phyloP scores from a whole-genome alignment of 352 stramenopile species.

The Saprolegnia parasitica region DNA sequence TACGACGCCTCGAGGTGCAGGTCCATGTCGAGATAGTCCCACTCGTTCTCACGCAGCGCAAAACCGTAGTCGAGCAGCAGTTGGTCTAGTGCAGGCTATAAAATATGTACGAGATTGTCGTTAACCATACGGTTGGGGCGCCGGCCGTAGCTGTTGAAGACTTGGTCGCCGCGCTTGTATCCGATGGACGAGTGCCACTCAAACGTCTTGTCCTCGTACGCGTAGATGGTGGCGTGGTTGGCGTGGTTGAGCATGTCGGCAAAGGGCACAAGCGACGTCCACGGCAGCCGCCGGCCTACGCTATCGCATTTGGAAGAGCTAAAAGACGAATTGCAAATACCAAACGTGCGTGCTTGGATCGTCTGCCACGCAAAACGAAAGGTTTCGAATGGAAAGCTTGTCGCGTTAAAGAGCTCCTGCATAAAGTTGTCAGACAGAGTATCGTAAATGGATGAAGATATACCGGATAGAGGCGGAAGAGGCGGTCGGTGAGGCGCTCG shows the following conservation, averaged over 20 bases:
- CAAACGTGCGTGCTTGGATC: slow-evolving; percentile 89
- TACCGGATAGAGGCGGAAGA: slow-evolving; percentile 51
- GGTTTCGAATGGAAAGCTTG: slow-evolving; percentile 35
- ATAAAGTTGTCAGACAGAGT: slow-evolving; percentile 10
- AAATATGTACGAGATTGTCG: not conserved
- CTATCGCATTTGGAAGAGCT: not conserved
- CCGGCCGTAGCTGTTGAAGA: slow-evolving; percentile 91
- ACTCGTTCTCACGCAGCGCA: slow-evolving; percentile 83
- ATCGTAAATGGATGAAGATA: slow-evolving; percentile 14
- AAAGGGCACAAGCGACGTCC: slow-evolving; percentile 88
- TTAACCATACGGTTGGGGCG: slow-evolving; percentile 53
- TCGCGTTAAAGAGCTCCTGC: slow-evolving; percentile 2
- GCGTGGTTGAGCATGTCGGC: slow-evolving; percentile 90
- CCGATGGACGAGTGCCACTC: slow-evolving; percentile 60
- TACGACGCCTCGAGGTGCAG: not conserved
- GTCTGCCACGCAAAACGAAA: slow-evolving; percentile 86
- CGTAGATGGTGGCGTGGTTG: slow-evolving; percentile 88
- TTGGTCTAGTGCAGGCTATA: slow-evolving; percentile 36
- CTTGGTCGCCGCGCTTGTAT: slow-evolving; percentile 55
- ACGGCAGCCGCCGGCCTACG: slow-evolving; percentile 68
- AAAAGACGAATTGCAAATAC: not conserved
- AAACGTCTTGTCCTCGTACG: slow-evolving; percentile 68
- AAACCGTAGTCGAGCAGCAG: slow-evolving; percentile 93
- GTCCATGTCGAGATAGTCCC: slow-evolving; percentile 70
- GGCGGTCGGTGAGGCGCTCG: slow-evolving; percentile 41